Conservation (phyloP, 495 filamentous ascomycete species). For the Evansstolkia leycettana region DNA sequence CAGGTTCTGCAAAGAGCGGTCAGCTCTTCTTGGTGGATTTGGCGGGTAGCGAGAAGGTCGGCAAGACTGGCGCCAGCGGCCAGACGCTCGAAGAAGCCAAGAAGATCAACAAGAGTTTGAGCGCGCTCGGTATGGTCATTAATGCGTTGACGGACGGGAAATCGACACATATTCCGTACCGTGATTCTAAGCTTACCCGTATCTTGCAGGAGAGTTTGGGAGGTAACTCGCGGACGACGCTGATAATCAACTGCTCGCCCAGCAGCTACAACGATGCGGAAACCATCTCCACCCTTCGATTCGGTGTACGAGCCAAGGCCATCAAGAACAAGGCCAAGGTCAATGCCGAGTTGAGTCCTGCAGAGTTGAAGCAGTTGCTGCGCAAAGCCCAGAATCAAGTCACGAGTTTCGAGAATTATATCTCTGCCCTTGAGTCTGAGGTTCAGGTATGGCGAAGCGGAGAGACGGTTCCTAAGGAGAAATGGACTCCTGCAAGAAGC, state of each 20-base stretch:
- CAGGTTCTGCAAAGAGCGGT: conserved; percentile 90
- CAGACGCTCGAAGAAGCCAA: conserved; percentile 98
- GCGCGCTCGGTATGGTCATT: conserved; percentile 97
- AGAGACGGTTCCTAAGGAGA: conserved; percentile 79
- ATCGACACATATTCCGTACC: conserved; percentile 93
- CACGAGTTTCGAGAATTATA: conserved; percentile 75
- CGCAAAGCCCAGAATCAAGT: conserved; percentile 86
- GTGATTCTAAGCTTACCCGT: conserved; percentile 95
- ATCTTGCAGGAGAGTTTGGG: conserved; percentile 94
- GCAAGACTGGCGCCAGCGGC: conserved; percentile 94
- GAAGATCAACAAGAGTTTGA: conserved; percentile 99
- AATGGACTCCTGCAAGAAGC: conserved; percentile 51
- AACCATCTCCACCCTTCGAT: conserved; percentile 84
- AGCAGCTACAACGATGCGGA: conserved; percentile 97
- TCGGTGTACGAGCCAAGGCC: conserved; percentile 92
- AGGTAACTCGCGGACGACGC: conserved; percentile 91
- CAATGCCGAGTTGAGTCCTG: conserved; percentile 91
- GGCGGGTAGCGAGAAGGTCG: conserved; percentile 95
- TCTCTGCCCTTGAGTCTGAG: conserved; percentile 74
- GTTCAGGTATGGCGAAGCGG: conserved; percentile 77
- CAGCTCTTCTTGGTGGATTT: conserved; percentile 95
- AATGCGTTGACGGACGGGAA: conserved; percentile 95
- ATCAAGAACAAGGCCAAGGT: conserved; percentile 99
- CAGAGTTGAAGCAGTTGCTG: conserved; percentile 82
- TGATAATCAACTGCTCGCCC: conserved; percentile 97